phyloP scores from a whole-genome alignment of 2,329 filamentous ascomycete genomes.

The Ceratocystis destructans region DNA sequence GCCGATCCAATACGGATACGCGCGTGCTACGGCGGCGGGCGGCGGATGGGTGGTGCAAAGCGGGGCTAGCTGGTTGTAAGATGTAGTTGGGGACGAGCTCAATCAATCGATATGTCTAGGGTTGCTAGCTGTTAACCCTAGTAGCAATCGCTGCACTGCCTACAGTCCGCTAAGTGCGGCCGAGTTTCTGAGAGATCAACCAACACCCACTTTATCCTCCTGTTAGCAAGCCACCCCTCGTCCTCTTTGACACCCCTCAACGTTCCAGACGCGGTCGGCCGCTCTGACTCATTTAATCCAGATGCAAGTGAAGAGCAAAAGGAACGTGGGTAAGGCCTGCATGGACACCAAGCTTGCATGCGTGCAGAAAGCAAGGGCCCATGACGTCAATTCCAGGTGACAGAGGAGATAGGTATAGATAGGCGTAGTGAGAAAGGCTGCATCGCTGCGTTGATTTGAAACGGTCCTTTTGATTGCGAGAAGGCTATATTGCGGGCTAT shows the following conservation, averaged over 20 bases:
- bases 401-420: not conserved
- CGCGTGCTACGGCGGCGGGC: not conserved
- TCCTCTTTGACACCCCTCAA: not conserved
- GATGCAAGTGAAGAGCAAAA: not conserved
- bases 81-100: not conserved
- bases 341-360: slow-evolving; percentile 1
- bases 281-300: not conserved
- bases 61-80: not conserved
- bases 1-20: not conserved
- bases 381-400: not conserved
- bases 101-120: not conserved
- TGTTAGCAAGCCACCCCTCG: too few species aligned
- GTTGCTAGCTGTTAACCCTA: not conserved
- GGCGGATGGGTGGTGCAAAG: not conserved
- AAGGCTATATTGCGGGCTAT: not conserved
- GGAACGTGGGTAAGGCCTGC: not conserved
- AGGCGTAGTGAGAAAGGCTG: not conserved
- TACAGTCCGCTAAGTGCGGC: not conserved
- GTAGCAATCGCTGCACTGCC: not conserved
- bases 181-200: not conserved
- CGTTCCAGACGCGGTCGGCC: not conserved
- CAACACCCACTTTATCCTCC: too few species aligned
- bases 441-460: not conserved
- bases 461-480: too few species aligned
- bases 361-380: slow-evolving; percentile 1